Evolutionary conservation across 495 filamentous ascomycete genomes (phyloP), one percentile per base, ranked within the genome.

Genomic region (Penicillium chermesinum): DNA sequence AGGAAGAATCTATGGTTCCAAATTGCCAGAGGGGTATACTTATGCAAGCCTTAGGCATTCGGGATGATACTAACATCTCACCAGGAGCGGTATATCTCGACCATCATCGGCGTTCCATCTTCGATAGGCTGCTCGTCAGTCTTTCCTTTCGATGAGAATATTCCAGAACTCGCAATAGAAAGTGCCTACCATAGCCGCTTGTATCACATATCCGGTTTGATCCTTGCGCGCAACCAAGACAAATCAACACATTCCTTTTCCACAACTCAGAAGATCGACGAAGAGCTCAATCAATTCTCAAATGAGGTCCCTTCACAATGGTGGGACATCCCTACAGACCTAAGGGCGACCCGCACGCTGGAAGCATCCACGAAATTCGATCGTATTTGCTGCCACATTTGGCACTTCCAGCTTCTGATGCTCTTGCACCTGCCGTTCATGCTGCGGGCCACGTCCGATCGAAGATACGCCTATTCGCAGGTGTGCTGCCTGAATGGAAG

Each of bases 401-500:
- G 44, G 50, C 44, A 53, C 36, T 48, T 48, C 33, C 44, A 53
- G 34, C 14, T 53, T 10, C 32, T 8, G 25, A 44, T 19, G 1
- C 37, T 52, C 7, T 19, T 55, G 16, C 52, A 55, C 27, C 36
- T 55, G 4, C 52, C 52, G 2, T 55, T 55, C 38, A 55, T 55
- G 52, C 48, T 55, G 13, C 42, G 33, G 15, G 27, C 48, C 17
- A 34, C 43, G 1, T 42, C 4, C 12, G 52, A 55, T 32, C 46
- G 41, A 41, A 32, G 52, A 51, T 55, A 50, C 35, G 37, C 30
- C 39, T 41, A 48, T 22, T 48, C 36, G 36, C 37, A 17, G 14
- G 7, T 20, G 6, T 48, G 36, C 33, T 41, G 37, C 21, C 13
- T 48, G 16, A 21, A 48, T 22, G 45, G 35, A 13, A 48, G 45